Base-by-base conservation (phyloP, 2,329 filamentous ascomycete genomes). In the Ophiobolus disseminans region DNA sequence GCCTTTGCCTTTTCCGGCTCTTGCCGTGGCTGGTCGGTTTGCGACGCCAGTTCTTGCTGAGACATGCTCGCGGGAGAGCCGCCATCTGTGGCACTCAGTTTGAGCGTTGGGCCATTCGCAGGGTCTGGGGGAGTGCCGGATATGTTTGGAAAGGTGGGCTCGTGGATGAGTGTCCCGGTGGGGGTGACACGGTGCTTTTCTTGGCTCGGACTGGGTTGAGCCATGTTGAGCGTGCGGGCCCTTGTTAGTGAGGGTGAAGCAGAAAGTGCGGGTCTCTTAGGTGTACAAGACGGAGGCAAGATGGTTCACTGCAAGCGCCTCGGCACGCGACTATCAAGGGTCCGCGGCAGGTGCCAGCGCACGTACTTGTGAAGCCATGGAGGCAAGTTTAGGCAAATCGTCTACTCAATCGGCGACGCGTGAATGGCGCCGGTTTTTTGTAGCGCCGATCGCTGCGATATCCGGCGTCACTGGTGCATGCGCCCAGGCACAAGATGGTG, bases 131-230 rank as follows among this genome's bases (percentile, higher is more conserved):
- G 35, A 21, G 41, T 34, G 26, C 45, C 45, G n/a, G 48, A 39
- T n/a, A 62, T 57, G 26, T 58, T 47, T 8, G 63, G 61, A 31
- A 68, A 66, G 14, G 39, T 51, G 20, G 63, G 58, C 34, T 66
- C 62, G 34, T 62, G 55, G 14, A 67, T 47, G 17, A 54, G 41
- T 17, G 62, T 48, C 7, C 60, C 65, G 6, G 57, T 54, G 17
- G 59, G 62, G 41, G 63, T 47, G 13, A 55, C 38, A 19, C 51
- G 36, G 28, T 47, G 47, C 26, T 48, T 25, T 28, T 40, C 46
- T 32, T 49, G 48, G 40, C 42, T 47, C n/a, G n/a, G n/a, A n/a
- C n/a, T n/a, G n/a, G n/a, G n/a, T n/a, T n/a, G n/a, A n/a, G n/a
- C n/a, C n/a, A n/a, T n/a, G n/a, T n/a, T n/a, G n/a, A 32, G 30